These are phyloP conservation scores for Pterulicium gracile DNA, from an alignment of 1,284 basidiomycete species.

Conservation along the genomic window DNA sequence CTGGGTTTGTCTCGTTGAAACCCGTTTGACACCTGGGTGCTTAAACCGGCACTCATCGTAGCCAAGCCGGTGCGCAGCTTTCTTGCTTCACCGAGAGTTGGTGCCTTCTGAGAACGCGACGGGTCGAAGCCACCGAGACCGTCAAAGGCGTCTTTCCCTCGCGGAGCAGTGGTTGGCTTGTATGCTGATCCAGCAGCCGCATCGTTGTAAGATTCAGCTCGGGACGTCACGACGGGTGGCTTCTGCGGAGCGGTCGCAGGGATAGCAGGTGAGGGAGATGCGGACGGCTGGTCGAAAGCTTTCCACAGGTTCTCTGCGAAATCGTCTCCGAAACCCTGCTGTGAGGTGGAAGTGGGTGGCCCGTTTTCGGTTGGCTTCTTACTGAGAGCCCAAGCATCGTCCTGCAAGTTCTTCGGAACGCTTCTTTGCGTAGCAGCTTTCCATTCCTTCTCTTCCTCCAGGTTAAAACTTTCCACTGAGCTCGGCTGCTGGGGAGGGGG, in stretches of 20 bases:
- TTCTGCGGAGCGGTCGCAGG: background rate
- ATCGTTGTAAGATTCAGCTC: slow-evolving; percentile 18
- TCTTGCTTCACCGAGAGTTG: slow-evolving; percentile 66
- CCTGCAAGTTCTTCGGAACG: slow-evolving; percentile 6
- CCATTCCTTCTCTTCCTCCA: slow-evolving; percentile 46
- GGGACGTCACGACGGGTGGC: slow-evolving; percentile 1
- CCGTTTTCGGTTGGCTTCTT: slow-evolving; percentile 14
- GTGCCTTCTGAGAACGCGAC: slow-evolving; percentile 17
- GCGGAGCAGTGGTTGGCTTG: slow-evolving; percentile 13
- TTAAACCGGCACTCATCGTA: slow-evolving; percentile 18
- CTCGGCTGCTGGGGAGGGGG: slow-evolving; percentile 20
- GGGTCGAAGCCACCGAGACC: slow-evolving; percentile 30
- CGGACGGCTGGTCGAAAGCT: background rate
- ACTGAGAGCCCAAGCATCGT: slow-evolving; percentile 40
- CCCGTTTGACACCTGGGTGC: background rate
- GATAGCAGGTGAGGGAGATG: background rate
- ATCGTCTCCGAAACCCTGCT: slow-evolving; percentile 36
- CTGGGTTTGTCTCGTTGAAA: background rate
- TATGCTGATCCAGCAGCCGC: slow-evolving; percentile 10
- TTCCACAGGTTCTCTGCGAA: slow-evolving; percentile 47
- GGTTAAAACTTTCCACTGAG: slow-evolving; percentile 30
- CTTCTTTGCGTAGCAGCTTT: slow-evolving; percentile 22
- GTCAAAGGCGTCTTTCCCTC: slow-evolving; percentile 64
- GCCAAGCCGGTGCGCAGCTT: slow-evolving; percentile 58
- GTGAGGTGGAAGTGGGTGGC: slow-evolving; percentile 4